Evolutionary conservation across 805 yeast species (phyloP), one percentile per base, ranked within the genome.

Genomic region (Lachancea dasiensis): DNA sequence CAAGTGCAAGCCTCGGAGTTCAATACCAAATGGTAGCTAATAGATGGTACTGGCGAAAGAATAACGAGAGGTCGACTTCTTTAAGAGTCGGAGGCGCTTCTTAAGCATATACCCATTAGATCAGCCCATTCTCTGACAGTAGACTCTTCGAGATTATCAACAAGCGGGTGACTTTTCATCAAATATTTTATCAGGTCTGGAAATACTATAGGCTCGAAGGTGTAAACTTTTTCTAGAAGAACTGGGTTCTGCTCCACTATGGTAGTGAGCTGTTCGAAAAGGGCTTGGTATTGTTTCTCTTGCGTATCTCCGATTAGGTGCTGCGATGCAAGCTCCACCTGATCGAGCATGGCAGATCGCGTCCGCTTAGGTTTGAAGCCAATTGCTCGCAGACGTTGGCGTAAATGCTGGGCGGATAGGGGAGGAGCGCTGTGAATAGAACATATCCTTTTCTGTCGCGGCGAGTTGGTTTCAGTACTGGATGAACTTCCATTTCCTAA

Each of bases 71-170:
- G n/a, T n/a, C n/a, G n/a, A n/a, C n/a, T n/a, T n/a, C n/a, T n/a
- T n/a, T n/a, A n/a, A n/a, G n/a, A n/a, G n/a, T 34, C 37, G 11
- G 24, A 9, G 19, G 37, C 36, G 31, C 37, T 46, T 20, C 50
- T 47, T 20, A 54, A 27, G 24, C 57, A 54, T n/a, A 60, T 50
- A 8, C 64, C 63, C 34, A 56, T 52, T 4, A 22, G 18, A 22
- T 57, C 63, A 1, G 61, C 61, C 64, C 64, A 60, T 20, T 50
- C 53, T 19, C 50, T 51, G 20, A 60, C 46, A 4, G 56, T 52
- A 10, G 38, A 19, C 22, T 52, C 60, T 24, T 60, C 62, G 5
- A 60, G 46, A 14, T 39, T 43, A 11, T 46, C 54, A 2, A 54
- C 45, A 35, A 57, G 56, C n/a, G 61, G 55, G 31, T 56, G 52